phyloP scores from a whole-genome alignment of 2,329 filamentous ascomycete genomes.

The Lecanosticta acicola region DNA sequence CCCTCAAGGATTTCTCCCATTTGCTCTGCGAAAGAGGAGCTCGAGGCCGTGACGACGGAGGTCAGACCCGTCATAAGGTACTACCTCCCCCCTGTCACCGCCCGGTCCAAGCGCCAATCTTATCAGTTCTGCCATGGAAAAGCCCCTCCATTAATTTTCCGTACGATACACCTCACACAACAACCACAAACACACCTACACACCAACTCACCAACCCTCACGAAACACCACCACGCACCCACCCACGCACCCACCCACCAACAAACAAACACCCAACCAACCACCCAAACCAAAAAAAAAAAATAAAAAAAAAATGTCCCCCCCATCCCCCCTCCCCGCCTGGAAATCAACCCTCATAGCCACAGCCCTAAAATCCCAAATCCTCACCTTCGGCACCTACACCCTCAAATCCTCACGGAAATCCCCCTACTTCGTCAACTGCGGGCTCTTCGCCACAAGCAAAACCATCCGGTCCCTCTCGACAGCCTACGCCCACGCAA shows the following conservation, averaged over 20 bases:
- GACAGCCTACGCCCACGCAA: constrained; percentile 67
- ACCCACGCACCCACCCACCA: neutral
- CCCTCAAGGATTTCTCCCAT: no score
- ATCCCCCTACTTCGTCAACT: constrained; percentile 98
- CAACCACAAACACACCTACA: neutral
- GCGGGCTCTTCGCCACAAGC: constrained; percentile 80
- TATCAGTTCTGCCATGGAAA: neutral
- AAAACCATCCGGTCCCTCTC: constrained; percentile 71
- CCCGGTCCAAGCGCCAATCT: neutral
- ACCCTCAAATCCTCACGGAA: constrained; percentile 85
- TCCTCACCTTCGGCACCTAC: constrained; percentile 77
- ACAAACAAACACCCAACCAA: neutral
- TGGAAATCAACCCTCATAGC: constrained; percentile 71
- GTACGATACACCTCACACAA: neutral
- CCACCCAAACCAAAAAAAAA: no score
- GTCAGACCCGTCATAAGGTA: no score
- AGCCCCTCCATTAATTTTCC: neutral
- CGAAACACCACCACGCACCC: no score
- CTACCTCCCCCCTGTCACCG: neutral
- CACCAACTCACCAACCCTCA: neutral
- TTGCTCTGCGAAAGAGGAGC: no score
- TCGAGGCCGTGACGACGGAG: no score
- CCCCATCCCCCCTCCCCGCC: constrained; percentile 31
- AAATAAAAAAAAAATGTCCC: no score
- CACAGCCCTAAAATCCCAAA: constrained; percentile 60